Evolutionary conservation across 73 alveolate genomes (phyloP).

Genomic region (Uronychia binucleata): DNA sequence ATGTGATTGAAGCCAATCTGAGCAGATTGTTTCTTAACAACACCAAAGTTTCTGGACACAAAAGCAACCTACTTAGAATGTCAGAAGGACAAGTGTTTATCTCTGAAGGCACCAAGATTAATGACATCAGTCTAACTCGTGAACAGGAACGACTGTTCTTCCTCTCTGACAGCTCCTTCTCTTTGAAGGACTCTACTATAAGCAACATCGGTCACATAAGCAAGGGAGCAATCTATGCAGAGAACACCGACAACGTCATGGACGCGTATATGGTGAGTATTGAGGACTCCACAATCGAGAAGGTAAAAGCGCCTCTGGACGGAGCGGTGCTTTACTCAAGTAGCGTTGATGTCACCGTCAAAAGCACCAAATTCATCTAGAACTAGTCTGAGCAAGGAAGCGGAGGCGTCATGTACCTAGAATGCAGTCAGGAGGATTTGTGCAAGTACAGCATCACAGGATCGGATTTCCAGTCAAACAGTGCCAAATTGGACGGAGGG

Average conservation of each 20-base stretch:
- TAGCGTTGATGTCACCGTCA: neutral
- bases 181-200: neutral
- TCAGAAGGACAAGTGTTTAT: neutral
- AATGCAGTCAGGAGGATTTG: neutral
- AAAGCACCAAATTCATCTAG: neutral
- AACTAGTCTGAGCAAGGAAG: neutral
- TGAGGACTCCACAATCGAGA: neutral
- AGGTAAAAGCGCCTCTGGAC: neutral
- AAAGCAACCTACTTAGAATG: neutral
- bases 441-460: neutral
- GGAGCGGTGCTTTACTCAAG: neutral
- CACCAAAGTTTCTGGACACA: neutral
- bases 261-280: neutral
- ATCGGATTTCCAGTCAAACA: neutral
- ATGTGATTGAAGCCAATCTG: neutral
- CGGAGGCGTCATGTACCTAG: neutral
- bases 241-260: neutral
- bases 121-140: neutral
- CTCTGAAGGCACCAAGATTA: neutral
- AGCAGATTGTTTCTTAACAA: neutral
- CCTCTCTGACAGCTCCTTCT: neutral
- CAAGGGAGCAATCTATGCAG: neutral
- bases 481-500: constrained; percentile 56
- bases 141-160: neutral
- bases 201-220: too few species aligned